These are phyloP conservation scores for Russula abietina DNA, from an alignment of 768 basidiomycete genomes.

Conservation along the genomic window DNA sequence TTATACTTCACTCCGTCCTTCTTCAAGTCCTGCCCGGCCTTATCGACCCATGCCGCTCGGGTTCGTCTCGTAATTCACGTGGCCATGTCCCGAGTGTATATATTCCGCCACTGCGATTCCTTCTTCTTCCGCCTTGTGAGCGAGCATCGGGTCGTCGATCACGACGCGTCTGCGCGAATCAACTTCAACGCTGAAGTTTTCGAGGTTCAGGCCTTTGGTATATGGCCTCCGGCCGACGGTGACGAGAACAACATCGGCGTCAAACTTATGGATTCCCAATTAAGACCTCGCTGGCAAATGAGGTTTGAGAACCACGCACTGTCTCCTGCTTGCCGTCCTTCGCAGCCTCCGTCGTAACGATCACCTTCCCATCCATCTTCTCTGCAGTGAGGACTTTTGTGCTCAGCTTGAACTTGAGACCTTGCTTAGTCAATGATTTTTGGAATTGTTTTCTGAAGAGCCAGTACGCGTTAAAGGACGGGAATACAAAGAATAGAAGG, in stretches of 20 bases:
- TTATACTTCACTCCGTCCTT: conserved; percentile 88
- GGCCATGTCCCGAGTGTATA: conserved; percentile 87
- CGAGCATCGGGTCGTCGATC: conserved; percentile 96
- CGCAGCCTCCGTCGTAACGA: conserved; percentile 80
- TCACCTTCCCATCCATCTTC: conserved; percentile 81
- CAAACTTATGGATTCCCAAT: conserved; percentile 33
- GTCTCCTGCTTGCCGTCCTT: conserved; percentile 92
- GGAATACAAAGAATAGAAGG: conserved; percentile 19
- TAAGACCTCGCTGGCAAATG: neutral
- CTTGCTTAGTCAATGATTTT: conserved; percentile 82
- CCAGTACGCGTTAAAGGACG: neutral
- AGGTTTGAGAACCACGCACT: conserved; percentile 37
- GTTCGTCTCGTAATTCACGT: conserved; percentile 94
- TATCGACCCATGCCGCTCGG: conserved; percentile 95
- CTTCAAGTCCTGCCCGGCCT: too few species aligned
- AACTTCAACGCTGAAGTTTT: too few species aligned
- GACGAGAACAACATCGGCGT: conserved; percentile 91
- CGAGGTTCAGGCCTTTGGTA: conserved; percentile 81
- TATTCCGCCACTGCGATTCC: conserved; percentile 96
- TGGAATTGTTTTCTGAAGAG: conserved; percentile 84
- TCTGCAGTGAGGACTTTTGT: conserved; percentile 90
- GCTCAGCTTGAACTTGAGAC: conserved; percentile 95
- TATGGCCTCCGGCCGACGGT: conserved; percentile 92
- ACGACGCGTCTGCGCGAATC: conserved; percentile 89
- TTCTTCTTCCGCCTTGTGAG: conserved; percentile 97